Base-by-base conservation (phyloP, 805 yeast genomes). In the Sungouiozyma intestinalis region DNA sequence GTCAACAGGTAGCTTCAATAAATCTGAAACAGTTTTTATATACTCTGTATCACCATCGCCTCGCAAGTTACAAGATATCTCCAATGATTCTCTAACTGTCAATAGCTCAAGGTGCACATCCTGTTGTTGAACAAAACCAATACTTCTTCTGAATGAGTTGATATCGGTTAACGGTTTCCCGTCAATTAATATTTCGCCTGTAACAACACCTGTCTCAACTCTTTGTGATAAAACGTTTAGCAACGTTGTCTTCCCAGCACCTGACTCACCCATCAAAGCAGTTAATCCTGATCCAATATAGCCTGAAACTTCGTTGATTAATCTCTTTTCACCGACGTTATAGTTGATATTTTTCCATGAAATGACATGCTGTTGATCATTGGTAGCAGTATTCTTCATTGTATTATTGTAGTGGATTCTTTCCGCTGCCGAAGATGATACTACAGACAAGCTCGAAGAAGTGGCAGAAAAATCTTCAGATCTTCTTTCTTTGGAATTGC, bases 271-370 rank as follows among this genome's bases (percentile, higher is more conserved):
- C 79, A 76, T 76, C 38, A 76, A 57, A 2, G 81, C 75, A 19
- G 74, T 70, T 46, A 71, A 56, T 43, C 87, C 87, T 14, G 85
- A 84, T 54, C 75, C 73, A 45, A 79, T 82, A 69, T 76, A 80
- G 21, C 87, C 87, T 48, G 73, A 74, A 24, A 71, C 69, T 46
- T 66, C 61, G 45, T 68, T 65, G 33, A 73, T 61, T 31, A 72
- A 51, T 39, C 63, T 52, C 36, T 50, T 53, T n/a, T 50, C 45
- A 20, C 52, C 52, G 49, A 81, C 73, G 31, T 67, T 69, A 52
- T 79, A 81, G 48, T 71, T 64, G 13, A 81, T 74, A 50, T 79
- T 64, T 51, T 71, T 73, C 87, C 87, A 81, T 45, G 72, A 70
- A 57, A 76, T 76, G 20, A 74, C 59, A 49, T 77, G 81, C 43